Base-by-base conservation (phyloP, 164 flowering plant genomes). In the Chimonanthus praecox region DNA sequence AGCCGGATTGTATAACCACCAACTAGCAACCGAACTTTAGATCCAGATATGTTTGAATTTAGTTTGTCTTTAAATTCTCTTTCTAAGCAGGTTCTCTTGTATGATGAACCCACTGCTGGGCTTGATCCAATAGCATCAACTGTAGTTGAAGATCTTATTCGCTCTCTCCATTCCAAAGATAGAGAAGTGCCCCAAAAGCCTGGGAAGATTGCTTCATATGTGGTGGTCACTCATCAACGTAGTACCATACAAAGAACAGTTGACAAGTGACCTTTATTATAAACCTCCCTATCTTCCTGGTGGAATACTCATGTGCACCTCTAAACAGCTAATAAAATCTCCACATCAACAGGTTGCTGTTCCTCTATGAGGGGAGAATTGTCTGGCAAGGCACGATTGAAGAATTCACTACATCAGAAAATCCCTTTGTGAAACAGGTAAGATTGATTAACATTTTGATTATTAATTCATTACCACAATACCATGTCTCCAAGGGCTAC, bases 71-170 rank as follows among this genome's bases (percentile, higher is more conserved):
- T 54, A n/a, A 54, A 54, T 15, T 54, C 60, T 54, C 60, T 54
- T 54, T 54, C 45, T 76, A 67, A 72, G 11, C 84, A 94, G 98
- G 97, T 95, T 70, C 90, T 95, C 21, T 81, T 95, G 78, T 95
- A 92, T 79, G 99, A 95, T 76, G 98, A 95, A 82, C 99, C 99
- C 74, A 95, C 99, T 7, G 99, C 99, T 54, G 99, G 99, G 62
- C 98, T 95, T 76, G 99, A 95, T 80, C 99, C 99, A 7, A 95
- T 95, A 82, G 99, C 99, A 71, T 95, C 99, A 6, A 95, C 99
- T 72, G 99, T 95, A 7, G 97, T 95, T 75, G 99, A 95, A 84
- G 99, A 95, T 87, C 92, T 95, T 51, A 95, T 95, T 58, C 97
- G 99, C 50, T 93, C 98, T 67, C 92, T 95, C 67, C 99, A 95